phyloP scores from a whole-genome alignment of 2,329 filamentous ascomycete species.

The Lachnellula arida region DNA sequence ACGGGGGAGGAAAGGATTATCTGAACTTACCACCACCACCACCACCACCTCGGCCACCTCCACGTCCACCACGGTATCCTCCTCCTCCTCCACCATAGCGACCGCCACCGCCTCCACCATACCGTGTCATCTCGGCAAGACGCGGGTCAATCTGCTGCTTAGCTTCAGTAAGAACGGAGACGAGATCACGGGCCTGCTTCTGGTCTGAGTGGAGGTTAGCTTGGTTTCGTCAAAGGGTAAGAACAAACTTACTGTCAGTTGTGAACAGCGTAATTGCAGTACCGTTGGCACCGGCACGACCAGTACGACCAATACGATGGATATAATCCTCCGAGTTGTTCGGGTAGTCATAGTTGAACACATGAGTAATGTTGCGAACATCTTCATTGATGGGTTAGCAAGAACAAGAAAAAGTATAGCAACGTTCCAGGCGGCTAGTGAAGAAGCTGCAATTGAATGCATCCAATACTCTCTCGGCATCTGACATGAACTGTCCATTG shows the following conservation, averaged over 20 bases:
- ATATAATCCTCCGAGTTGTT: conserved; percentile 99
- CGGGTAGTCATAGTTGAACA: conserved; percentile 99
- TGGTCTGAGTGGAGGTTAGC: conserved; percentile 53
- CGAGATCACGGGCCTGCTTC: conserved; percentile 95
- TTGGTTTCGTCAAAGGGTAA: conserved; percentile 10
- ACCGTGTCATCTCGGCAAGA: conserved; percentile 92
- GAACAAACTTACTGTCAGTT: conserved; percentile 81
- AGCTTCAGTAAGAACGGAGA: conserved; percentile 86
- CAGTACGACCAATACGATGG: conserved; percentile 93
- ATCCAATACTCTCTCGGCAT: conserved; percentile 38
- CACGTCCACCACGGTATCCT: conserved; percentile 55
- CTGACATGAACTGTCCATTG: conserved; percentile 35
- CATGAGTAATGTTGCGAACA: conserved; percentile 99
- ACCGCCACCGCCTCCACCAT: conserved; percentile 50
- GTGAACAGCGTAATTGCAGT: conserved; percentile 99
- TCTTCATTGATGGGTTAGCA: conserved; percentile 89
- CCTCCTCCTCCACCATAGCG: conserved; percentile 21
- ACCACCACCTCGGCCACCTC: conserved; percentile 52
- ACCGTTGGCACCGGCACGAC: conserved; percentile 88
- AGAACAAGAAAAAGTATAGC: conserved; percentile 55
- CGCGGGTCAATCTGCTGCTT: conserved; percentile 98
- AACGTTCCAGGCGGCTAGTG: conserved; percentile 52
- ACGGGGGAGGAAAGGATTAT: conserved; percentile 21
- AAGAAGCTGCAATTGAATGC: conserved; percentile 33
- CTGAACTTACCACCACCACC: conserved; percentile 38